Evolutionary conservation across 2,329 filamentous ascomycete genomes (phyloP).

Genomic region (Zasmidium citrigriseum): DNA sequence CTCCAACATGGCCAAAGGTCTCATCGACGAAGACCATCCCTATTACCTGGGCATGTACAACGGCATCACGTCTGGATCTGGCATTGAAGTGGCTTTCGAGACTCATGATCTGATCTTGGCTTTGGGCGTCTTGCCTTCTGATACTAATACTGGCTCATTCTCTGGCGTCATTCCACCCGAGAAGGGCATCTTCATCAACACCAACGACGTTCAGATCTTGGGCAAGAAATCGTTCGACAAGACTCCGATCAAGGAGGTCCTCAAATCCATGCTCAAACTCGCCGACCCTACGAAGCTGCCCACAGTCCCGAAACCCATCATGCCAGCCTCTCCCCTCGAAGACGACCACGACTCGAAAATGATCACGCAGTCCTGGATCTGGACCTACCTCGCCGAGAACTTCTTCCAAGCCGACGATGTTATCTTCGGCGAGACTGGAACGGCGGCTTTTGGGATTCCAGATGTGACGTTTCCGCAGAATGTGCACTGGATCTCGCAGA

Average conservation of each 20-base stretch:
- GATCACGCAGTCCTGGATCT: conserved; percentile 47
- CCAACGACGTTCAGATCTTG: conserved; percentile 38
- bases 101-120: conserved; percentile 40
- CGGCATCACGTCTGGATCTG: conserved; percentile 40
- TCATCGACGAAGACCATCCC: conserved; percentile 45
- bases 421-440: conserved; percentile 84
- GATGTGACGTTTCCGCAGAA: conserved; percentile 75
- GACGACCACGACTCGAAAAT: conserved; percentile 37
- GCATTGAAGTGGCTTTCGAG: conserved; percentile 39
- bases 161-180: conserved; percentile 34
- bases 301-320: conserved; percentile 28
- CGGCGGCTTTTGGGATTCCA: conserved; percentile 85
- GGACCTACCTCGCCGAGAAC: conserved; percentile 33
- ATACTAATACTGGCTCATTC: conserved; percentile 47
- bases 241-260: conserved; percentile 41
- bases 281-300: conserved; percentile 28
- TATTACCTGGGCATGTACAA: conserved; percentile 45
- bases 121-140: conserved; percentile 42
- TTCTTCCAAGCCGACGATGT: conserved; percentile 71
- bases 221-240: conserved; percentile 32
- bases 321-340: conserved; percentile 32
- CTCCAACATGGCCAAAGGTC: conserved; percentile 21
- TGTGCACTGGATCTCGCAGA: conserved; percentile 83
- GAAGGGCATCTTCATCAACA: conserved; percentile 40
- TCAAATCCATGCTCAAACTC: conserved; percentile 31